phyloP scores from a whole-genome alignment of 371 early-diverging fungal genomes.

The Mortierella sp. region DNA sequence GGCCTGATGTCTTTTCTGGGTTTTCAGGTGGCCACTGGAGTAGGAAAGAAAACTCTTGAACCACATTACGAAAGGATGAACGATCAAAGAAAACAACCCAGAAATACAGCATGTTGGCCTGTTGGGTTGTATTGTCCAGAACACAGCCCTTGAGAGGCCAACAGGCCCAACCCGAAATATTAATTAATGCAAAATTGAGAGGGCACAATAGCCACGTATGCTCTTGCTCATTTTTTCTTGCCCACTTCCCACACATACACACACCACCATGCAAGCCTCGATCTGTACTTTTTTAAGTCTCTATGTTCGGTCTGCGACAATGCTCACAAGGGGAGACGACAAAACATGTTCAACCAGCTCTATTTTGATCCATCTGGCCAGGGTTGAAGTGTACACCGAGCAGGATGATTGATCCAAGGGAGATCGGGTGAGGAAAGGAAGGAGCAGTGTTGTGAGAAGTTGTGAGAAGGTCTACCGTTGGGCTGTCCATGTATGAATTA shows the following conservation, averaged over 20 bases:
- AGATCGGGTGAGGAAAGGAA: neutral
- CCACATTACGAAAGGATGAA: neutral
- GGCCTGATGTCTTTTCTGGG: conserved; percentile 4
- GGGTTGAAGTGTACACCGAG: neutral
- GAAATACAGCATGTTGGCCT: neutral
- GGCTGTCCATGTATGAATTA: conserved; percentile 28
- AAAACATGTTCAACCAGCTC: neutral
- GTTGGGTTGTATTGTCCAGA: neutral
- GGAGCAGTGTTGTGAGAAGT: neutral
- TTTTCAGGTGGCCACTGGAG: neutral
- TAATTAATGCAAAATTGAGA: conserved; percentile 5
- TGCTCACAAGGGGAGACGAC: neutral
- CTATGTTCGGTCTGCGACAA: neutral
- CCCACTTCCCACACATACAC: conserved; percentile 1
- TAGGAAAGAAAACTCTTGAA: neutral
- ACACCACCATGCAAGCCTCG: conserved; percentile 7
- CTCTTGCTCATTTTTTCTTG: neutral
- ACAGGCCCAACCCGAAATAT: conserved; percentile 10
- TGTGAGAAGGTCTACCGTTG: neutral
- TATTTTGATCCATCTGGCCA: conserved; percentile 12
- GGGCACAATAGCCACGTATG: conserved; percentile 8
- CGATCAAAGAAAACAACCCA: neutral
- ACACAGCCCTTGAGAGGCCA: conserved; percentile 12
- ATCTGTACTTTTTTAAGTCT: neutral
- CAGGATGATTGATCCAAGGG: neutral